A percentile compares a stretch with the other conserved stretches of the same genome.
Evolutionary conservation across 768 basidiomycete species (phyloP).

Genomic region (Dendrothele bispora): DNA sequence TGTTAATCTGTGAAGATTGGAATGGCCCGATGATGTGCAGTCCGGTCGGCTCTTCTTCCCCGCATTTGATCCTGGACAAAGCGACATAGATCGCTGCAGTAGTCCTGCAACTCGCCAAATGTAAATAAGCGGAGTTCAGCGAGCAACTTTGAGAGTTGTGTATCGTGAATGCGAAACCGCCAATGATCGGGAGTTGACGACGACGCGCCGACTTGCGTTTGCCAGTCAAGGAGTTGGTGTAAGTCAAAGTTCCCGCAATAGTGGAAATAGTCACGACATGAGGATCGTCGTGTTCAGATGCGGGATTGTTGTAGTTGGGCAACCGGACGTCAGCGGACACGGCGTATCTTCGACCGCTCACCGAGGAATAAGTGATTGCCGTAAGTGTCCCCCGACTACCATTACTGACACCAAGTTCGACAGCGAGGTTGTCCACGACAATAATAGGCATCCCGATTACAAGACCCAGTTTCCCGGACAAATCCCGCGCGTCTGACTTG

Average conservation of each 20-base stretch:
- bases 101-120: conserved; percentile 11
- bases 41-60: not conserved
- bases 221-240: not conserved
- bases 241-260: not conserved
- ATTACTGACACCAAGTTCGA: conserved; percentile 16
- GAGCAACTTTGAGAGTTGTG: conserved; percentile 16
- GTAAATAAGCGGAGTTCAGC: conserved; percentile 8
- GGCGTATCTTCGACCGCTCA: conserved; percentile 11
- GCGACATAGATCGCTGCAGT: conserved; percentile 15
- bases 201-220: conserved; percentile 4
- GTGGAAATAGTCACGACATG: conserved; percentile 3
- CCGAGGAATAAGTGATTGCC: conserved; percentile 3
- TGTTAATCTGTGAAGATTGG: not conserved
- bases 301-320: conserved; percentile 6
- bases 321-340: conserved; percentile 12
- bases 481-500: conserved; percentile 9
- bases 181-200: conserved; percentile 13
- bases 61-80: conserved; percentile 14
- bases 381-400: conserved; percentile 12
- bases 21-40: not conserved
- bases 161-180: conserved; percentile 11
- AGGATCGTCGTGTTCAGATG: not conserved
- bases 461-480: conserved; percentile 13
- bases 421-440: conserved; percentile 14
- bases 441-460: conserved; percentile 16